Base-by-base conservation (phyloP, 768 basidiomycete species). In the Auriscalpium orientale region DNA sequence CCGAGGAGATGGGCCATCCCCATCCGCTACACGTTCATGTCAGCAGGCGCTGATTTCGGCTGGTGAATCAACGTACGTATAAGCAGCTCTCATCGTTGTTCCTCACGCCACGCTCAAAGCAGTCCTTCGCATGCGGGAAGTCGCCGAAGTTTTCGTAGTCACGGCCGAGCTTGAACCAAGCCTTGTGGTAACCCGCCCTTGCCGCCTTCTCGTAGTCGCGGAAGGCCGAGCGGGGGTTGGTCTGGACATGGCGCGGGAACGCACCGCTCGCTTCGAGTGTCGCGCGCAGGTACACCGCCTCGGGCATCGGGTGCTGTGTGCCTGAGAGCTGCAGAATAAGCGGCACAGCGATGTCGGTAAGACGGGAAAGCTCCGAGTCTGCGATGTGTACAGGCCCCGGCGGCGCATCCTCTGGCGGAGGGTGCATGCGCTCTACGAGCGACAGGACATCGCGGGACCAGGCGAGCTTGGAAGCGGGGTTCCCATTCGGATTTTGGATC, bases 81-180 rank as follows among this genome's bases (percentile, higher is more conserved):
- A 85, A 75, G 68, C 88, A 93, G 49, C 84, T 84, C 60, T 86
- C 89, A 46, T 92, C 89, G 36, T 80, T 81, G 22, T 78, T 73
- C 62, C 83, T 83, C 47, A 83, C 79, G 2, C 95, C 95, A 8
- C 88, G 80, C 61, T 91, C 87, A 65, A 93, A 97, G 67, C 92
- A 95, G 28, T 91, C 90, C 58, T 74, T 82, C 1, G 95, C 94
- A 45, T 86, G 81, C 0, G 69, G 61, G 1, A 78, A 51, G 67
- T 98, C 92, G 21, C 84, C 84, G 58, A 89, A 92, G 46, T 82
- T 84, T 72, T 98, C 95, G 65, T 98, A 97, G 58, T 95, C 95
- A 16, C 92, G 74, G 0, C 91, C 95, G 0, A 98, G 78, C 22
- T 86, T 79, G 72, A 94, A 97, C 95, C 95, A 98, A 0, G 91